Evolutionary conservation across 2,329 filamentous ascomycete species (phyloP), one percentile per base, ranked within the genome.

Genomic region (Trichoderma afroharzianum): DNA sequence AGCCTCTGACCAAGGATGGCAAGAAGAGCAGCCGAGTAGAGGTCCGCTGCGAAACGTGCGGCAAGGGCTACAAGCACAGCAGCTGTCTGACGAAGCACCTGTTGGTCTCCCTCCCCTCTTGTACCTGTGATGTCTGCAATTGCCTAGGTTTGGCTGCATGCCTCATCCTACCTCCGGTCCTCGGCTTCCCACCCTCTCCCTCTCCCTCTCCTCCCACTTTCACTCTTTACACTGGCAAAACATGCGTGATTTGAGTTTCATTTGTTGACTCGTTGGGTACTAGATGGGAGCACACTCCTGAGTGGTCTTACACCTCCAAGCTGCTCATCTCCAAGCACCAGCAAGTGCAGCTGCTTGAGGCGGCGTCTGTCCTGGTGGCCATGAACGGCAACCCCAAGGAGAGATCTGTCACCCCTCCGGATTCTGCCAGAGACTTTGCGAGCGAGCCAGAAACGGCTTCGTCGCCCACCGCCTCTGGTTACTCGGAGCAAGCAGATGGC

Each of bases 31-130:
- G 90, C 84, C 89, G 91, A 79, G 90, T 91, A 79, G 95, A 98
- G 82, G 90, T 99, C 81, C 94, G 93, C 83, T 99, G 96, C 86
- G 94, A 97, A 81, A 95, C 95, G 84, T 99, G 96, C 87, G 95
- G 95, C 83, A 99, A 99, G 88, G 94, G 94, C 85, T 99, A 99
- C 90, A 99, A 99, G 91, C 96, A 99, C 88, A 97, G 95, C 90
- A 98, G 96, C 87, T 99, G 96, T 90, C 90, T 99, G 87, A 97
- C 93, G 82, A 99, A 98, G 90, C 96, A 99, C 91, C 92, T 98
- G 96, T 98, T 91, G 90, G 96, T 97, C 88, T 85, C 88, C 90
- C 88, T 86, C 84, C 83, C 83, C 68, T 71, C 58, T 43, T 66
- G 55, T 58, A n/a, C 28, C 59, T 68, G 58, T 63, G 66, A 69